Conservation (phyloP, 2,329 filamentous ascomycete genomes). For the Neofusicoccum laricinum region DNA sequence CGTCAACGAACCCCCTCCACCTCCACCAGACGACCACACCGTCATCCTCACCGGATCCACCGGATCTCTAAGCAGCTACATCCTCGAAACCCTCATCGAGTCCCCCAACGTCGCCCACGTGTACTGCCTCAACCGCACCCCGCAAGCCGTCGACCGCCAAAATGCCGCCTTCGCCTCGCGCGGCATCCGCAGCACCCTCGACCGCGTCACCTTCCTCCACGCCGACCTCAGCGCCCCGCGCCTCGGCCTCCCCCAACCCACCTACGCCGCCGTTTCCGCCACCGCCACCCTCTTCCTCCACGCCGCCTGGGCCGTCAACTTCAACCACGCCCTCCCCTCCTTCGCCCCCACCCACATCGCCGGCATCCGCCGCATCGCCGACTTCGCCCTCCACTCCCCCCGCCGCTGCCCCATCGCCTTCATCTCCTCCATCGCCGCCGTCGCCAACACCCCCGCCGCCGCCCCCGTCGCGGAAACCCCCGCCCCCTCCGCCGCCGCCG, state of each 20-base stretch:
- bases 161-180: background rate
- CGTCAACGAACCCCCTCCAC: background rate
- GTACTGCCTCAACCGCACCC: slow-evolving; percentile 18
- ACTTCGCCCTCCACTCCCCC: slow-evolving; percentile 30
- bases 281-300: slow-evolving; percentile 30
- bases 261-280: background rate
- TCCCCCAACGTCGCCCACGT: slow-evolving; percentile 13
- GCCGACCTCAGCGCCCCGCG: slow-evolving; percentile 15
- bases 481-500: slow-evolving; percentile 19
- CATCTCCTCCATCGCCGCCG: slow-evolving; percentile 38
- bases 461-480: slow-evolving; percentile 31
- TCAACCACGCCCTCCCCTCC: slow-evolving; percentile 32
- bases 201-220: slow-evolving; percentile 15
- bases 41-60: slow-evolving; percentile 21
- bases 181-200: background rate
- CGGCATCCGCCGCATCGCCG: slow-evolving; percentile 31
- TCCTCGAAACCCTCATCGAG: slow-evolving; percentile 18
- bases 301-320: slow-evolving; percentile 38
- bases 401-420: slow-evolving; percentile 30
- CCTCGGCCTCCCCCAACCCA: slow-evolving; percentile 16
- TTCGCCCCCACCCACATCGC: slow-evolving; percentile 29
- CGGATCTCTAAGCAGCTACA: slow-evolving; percentile 19
- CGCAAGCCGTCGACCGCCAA: background rate
- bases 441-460: slow-evolving; percentile 17
- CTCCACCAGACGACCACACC: background rate